phyloP scores from a whole-genome alignment of 192 early-diverging fungal genomes.

The Piromyces finnis region DNA sequence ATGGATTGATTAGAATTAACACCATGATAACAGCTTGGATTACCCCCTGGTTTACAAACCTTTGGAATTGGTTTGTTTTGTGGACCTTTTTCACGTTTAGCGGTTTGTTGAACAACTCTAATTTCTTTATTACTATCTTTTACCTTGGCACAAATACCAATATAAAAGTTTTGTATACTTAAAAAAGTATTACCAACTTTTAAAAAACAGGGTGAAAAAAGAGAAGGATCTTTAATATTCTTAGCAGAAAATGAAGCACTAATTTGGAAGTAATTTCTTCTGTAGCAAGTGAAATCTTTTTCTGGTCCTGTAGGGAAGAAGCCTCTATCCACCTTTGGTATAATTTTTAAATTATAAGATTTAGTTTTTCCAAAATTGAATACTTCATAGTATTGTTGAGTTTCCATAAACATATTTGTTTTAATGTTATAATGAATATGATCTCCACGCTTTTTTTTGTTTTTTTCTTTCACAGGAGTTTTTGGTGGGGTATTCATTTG shows the following conservation, averaged over 20 bases:
- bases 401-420: neutral
- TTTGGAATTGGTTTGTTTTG: constrained; percentile 1
- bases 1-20: neutral
- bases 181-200: constrained; percentile 19
- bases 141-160: constrained; percentile 62
- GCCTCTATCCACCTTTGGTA: constrained; percentile 75
- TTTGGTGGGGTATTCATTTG: neutral
- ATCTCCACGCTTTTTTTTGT: neutral
- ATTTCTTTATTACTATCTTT: constrained; percentile 52
- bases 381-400: neutral
- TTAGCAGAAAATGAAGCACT: constrained; percentile 35
- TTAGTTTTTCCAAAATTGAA: neutral
- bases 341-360: neutral
- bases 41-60: neutral
- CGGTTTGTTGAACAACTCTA: constrained; percentile 72
- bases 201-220: constrained; percentile 42
- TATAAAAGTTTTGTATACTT: constrained; percentile 43
- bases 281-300: constrained; percentile 84
- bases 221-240: constrained; percentile 4
- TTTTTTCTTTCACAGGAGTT: neutral
- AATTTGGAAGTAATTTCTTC: constrained; percentile 88
- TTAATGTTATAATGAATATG: neutral
- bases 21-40: neutral
- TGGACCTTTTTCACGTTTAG: constrained; percentile 90
- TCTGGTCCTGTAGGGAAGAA: constrained; percentile 68